Conservation (phyloP, 108 stramenopile species). For the Skeletonema costatum region DNA sequence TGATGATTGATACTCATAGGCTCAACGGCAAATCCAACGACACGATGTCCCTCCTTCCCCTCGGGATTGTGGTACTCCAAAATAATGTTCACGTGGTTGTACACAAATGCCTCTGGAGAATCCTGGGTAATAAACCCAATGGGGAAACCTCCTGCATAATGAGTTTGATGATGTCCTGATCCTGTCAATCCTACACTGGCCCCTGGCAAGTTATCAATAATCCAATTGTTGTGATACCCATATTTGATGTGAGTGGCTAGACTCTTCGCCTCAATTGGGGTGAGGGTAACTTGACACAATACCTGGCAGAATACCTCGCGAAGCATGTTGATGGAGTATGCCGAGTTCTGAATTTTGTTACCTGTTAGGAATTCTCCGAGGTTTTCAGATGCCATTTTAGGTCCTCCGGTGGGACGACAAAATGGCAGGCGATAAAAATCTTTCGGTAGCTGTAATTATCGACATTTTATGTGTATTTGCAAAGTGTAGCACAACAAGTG, state of each 20-base stretch:
- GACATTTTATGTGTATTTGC: background rate
- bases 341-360: constrained; percentile 96
- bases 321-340: constrained; percentile 91
- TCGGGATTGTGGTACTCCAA: constrained; percentile 90
- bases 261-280: constrained; percentile 59
- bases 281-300: constrained; percentile 68
- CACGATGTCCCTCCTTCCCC: constrained; percentile 84
- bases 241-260: constrained; percentile 78
- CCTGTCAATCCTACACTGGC: constrained; percentile 69
- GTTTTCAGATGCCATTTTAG: constrained; percentile 85
- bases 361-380: constrained; percentile 95
- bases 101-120: constrained; percentile 73
- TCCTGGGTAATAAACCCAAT: constrained; percentile 82
- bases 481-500: background rate
- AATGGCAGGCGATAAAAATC: constrained; percentile 96
- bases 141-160: constrained; percentile 94
- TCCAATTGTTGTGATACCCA: constrained; percentile 98
- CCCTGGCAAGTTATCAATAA: constrained; percentile 98
- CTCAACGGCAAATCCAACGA: constrained; percentile 95
- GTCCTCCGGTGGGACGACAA: constrained; percentile 91
- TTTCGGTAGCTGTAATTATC: constrained; percentile 82
- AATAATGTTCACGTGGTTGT: constrained; percentile 96
- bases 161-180: constrained; percentile 57
- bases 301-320: constrained; percentile 82
- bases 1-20: constrained; percentile 89